A percentile compares a stretch with the other conserved stretches of the same genome.
These are phyloP conservation scores for Hordeum pubiflorum DNA, from an alignment of 202 grass and related monocot species.

Conservation along the genomic window DNA sequence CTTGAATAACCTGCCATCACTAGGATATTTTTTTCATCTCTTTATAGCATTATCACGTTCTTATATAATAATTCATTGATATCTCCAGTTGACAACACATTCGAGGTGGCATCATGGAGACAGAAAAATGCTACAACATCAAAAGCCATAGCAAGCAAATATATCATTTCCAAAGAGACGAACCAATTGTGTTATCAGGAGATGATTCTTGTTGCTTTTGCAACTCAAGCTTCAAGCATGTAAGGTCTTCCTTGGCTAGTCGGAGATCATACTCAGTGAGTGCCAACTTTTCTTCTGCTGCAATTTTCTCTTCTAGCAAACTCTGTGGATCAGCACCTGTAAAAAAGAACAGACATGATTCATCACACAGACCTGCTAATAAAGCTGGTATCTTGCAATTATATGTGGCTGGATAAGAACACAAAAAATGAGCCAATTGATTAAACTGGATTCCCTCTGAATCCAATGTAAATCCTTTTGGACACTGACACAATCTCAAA, in stretches of 20 bases:
- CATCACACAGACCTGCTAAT: slow-evolving; percentile 4
- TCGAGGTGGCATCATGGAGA: background rate
- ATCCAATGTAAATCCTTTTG: background rate
- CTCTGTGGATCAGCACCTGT: slow-evolving; percentile 87
- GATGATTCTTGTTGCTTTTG: slow-evolving; percentile 57
- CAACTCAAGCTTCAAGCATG: slow-evolving; percentile 68
- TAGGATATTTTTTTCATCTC: background rate
- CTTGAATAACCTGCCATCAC: background rate
- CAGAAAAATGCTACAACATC: background rate
- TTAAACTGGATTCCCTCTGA: slow-evolving; percentile 9
- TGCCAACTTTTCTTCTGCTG: slow-evolving; percentile 68
- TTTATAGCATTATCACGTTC: background rate
- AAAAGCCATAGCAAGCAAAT: slow-evolving; percentile 13
- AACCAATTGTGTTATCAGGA: slow-evolving; percentile 57
- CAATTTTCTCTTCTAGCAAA: slow-evolving; percentile 86
- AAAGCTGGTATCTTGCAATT: slow-evolving; percentile 1
- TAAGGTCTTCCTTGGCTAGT: slow-evolving; percentile 77
- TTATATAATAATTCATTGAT: background rate
- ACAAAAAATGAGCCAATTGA: slow-evolving; percentile 2
- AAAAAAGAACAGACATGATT: slow-evolving; percentile 16
- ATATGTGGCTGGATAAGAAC: slow-evolving; percentile 8
- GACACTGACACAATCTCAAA: background rate
- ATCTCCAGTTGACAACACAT: background rate
- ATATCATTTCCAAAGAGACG: slow-evolving; percentile 2
- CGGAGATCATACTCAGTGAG: slow-evolving; percentile 85